Evolutionary conservation across 2,329 filamentous ascomycete species (phyloP).

Genomic region (Stagonosporopsis chrysanthemi): DNA sequence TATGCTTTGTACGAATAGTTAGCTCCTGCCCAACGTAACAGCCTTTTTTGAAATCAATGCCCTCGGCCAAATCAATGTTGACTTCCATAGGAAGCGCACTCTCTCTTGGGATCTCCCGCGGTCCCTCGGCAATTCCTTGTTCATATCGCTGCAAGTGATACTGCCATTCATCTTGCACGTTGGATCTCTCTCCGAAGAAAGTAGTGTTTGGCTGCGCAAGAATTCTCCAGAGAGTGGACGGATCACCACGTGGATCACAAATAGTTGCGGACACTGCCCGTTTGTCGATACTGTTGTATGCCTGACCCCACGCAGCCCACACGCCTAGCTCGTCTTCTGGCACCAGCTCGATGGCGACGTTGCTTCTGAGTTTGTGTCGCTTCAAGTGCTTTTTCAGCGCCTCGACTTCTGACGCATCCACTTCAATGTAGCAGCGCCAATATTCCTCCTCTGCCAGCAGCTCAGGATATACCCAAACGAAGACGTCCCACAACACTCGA

Average conservation of each 20-base stretch:
- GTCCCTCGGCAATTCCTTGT: constrained; percentile 84
- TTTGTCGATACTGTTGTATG: constrained; percentile 13
- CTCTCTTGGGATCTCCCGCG: constrained; percentile 75
- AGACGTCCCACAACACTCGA: constrained; percentile 85
- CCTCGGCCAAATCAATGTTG: constrained; percentile 86
- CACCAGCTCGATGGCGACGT: constrained; percentile 70
- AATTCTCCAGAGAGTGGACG: constrained; percentile 18
- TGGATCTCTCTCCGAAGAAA: constrained; percentile 6
- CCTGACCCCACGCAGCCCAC: constrained; percentile 75
- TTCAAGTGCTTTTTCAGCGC: constrained; percentile 75
- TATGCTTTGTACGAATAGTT: constrained; percentile 93
- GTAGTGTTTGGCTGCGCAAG: constrained; percentile 11
- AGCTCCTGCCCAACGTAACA: constrained; percentile 98
- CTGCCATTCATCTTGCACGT: constrained; percentile 47
- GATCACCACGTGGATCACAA: constrained; percentile 33
- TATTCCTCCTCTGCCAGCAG: constrained; percentile 41
- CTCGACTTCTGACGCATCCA: constrained; percentile 72
- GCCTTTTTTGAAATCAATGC: constrained; percentile 91
- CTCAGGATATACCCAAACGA: constrained; percentile 69
- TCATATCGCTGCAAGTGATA: constrained; percentile 83
- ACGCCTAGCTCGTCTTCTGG: constrained; percentile 69
- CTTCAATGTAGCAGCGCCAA: constrained; percentile 79
- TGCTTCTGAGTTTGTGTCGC: constrained; percentile 84
- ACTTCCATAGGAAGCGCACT: constrained; percentile 82
- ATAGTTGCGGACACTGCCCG: constrained; percentile 21